Evolutionary conservation across 495 filamentous ascomycete genomes (phyloP), one percentile per base, ranked within the genome.

Genomic region (Aspergillus coremiiformis): DNA sequence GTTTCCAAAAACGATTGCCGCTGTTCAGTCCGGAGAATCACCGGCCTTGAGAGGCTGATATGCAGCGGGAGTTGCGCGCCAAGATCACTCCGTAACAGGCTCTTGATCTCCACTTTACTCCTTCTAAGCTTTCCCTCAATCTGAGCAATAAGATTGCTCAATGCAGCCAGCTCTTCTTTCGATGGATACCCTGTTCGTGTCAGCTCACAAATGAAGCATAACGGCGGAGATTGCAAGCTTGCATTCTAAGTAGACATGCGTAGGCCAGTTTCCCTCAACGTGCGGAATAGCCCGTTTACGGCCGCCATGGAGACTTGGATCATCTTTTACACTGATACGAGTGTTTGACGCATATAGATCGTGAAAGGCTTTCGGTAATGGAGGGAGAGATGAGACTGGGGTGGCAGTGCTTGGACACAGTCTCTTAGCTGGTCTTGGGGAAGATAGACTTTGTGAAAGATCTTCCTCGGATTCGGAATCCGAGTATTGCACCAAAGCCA

Each of bases 241-340:
- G 92, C 92, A 98, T 74, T 97, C 92, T 49, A 97, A 74, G 66
- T 94, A 98, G 19, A 96, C 59, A 66, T 96, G 90, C 15, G 83
- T 90, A 1, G 93, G 87, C 93, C 93, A 98, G 69, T 87, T 87
- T 20, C 93, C 93, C 46, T 86, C 80, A 11, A 92, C 71, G 67
- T 98, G 93, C 2, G 93, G 91, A 37, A 81, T 86, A 37, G 80
- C 79, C 21, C 93, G 78, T 61, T 84, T 86, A 37, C 90, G 81
- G 24, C 93, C 93, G 24, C 83, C 84, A 67, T 98, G 93, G 26
- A 98, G 75, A 49, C 72, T 71, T 0, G 93, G 91, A 56, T 95
- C 85, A 68, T 98, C 93, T 52, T 70, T 70, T 22, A 83, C 84
- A 64, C 86, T 87, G 47, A 84, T 70, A 33, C 90, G 80, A 46